A percentile compares a stretch with the other conserved stretches of the same genome.
These are phyloP conservation scores for Magnaporthales sp. DNA, from an alignment of 2,329 filamentous ascomycete genomes.

Conservation along the genomic window DNA sequence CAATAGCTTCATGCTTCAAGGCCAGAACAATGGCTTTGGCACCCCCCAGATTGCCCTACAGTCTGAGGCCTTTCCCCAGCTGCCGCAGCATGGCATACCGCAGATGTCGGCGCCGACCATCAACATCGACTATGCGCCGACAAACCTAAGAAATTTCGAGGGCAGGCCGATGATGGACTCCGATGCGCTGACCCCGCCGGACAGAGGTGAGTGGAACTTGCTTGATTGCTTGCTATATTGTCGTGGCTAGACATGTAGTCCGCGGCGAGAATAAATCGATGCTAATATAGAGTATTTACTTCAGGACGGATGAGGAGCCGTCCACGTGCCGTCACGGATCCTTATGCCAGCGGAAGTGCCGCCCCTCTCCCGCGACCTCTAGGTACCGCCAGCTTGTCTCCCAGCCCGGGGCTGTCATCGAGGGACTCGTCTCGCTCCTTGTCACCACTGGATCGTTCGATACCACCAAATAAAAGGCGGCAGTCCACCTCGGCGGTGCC, in stretches of 20 bases:
- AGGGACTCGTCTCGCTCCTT: slow-evolving; percentile 45
- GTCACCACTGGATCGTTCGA: slow-evolving; percentile 47
- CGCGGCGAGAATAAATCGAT: not conserved
- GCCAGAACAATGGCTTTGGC: slow-evolving; percentile 29
- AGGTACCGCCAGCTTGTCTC: slow-evolving; percentile 32
- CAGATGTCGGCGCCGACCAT: slow-evolving; percentile 89
- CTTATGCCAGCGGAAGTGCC: slow-evolving; percentile 41
- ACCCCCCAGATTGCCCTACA: slow-evolving; percentile 32
- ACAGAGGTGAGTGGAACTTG: slow-evolving; percentile 19
- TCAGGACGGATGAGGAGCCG: slow-evolving; percentile 15
- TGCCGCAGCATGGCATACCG: slow-evolving; percentile 50
- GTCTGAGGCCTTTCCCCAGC: slow-evolving; percentile 42
- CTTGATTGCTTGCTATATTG: not conserved
- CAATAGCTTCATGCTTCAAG: slow-evolving; percentile 32
- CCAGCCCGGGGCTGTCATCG: slow-evolving; percentile 35
- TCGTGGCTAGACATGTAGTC: not conserved
- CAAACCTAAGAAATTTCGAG: slow-evolving; percentile 55
- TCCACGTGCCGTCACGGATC: slow-evolving; percentile 51
- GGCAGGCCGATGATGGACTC: slow-evolving; percentile 58
- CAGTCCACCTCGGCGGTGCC: slow-evolving; percentile 56
- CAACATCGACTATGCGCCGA: slow-evolving; percentile 85
- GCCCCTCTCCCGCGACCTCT: not conserved
- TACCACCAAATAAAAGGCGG: slow-evolving; percentile 40
- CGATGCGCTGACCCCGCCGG: slow-evolving; percentile 77
- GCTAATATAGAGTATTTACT: not conserved